Evolutionary conservation across 1,284 basidiomycete species (phyloP).

Genomic region (Heterobasidion parviporum): DNA sequence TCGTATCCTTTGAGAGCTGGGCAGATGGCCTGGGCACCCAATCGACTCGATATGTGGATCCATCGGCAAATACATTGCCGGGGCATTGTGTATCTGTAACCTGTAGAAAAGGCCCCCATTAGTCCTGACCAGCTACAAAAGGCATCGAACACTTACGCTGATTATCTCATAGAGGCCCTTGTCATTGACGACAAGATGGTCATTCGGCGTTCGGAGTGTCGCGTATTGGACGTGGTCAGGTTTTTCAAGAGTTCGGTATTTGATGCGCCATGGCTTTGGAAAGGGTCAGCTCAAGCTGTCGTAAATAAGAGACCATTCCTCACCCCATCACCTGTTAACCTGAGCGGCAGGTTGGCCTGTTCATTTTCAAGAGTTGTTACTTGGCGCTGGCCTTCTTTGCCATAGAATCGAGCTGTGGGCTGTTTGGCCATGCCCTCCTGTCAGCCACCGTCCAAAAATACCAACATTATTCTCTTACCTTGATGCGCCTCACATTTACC

Average conservation of each 20-base stretch:
- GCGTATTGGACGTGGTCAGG: slow-evolving; percentile 36
- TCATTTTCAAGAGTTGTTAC: slow-evolving; percentile 75
- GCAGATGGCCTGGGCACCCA: slow-evolving; percentile 71
- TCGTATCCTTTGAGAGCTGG: slow-evolving; percentile 46
- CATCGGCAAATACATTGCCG: slow-evolving; percentile 56
- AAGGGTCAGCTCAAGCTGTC: background rate
- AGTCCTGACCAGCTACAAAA: background rate
- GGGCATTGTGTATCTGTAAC: slow-evolving; percentile 81
- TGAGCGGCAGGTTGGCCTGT: slow-evolving; percentile 63
- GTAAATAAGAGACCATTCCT: slow-evolving; percentile 19
- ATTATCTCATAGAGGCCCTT: slow-evolving; percentile 74
- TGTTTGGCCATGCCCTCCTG: slow-evolving; percentile 19
- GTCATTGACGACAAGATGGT: slow-evolving; percentile 57
- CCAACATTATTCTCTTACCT: slow-evolving; percentile 35
- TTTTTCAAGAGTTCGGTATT: slow-evolving; percentile 57
- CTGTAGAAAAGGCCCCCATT: slow-evolving; percentile 24
- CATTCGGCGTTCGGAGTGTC: slow-evolving; percentile 59
- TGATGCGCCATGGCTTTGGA: slow-evolving; percentile 75
- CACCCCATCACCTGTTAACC: slow-evolving; percentile 83
- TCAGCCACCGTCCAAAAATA: slow-evolving; percentile 1
- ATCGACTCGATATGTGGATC: slow-evolving; percentile 62
- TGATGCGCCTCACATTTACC: slow-evolving; percentile 84
- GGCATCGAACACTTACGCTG: slow-evolving; percentile 35
- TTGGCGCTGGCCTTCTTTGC: slow-evolving; percentile 44
- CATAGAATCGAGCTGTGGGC: slow-evolving; percentile 86